Percentiles rank a stretch among this genome's conserved stretches.
Conservation (phyloP, 345 rosid species). For the Laguncularia racemosa region DNA sequence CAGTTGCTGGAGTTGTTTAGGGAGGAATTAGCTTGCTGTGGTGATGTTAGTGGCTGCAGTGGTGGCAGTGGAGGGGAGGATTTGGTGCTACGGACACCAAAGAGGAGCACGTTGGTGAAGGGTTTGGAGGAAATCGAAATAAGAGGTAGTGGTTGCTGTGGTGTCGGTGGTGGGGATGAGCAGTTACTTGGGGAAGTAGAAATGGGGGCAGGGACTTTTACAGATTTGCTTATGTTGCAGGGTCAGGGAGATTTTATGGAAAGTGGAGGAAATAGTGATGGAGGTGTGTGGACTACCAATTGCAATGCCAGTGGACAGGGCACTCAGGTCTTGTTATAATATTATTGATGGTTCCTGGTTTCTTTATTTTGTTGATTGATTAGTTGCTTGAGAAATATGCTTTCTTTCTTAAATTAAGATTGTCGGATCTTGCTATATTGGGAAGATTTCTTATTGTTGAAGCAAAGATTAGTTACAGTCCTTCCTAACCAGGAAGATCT, state of each 20-base stretch:
- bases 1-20: conserved; percentile 60
- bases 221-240: conserved; percentile 33
- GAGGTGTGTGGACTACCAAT: neutral
- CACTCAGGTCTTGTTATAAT: conserved; percentile 43
- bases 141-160: conserved; percentile 10
- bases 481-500: no score
- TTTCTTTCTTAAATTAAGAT: conserved; percentile 2
- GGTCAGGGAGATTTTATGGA: conserved; percentile 16
- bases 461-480: no score
- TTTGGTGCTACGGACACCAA: conserved; percentile 29
- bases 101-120: conserved; percentile 18
- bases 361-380: neutral
- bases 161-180: neutral
- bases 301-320: conserved; percentile 23
- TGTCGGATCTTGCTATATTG: no score
- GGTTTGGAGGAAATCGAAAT: conserved; percentile 4
- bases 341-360: neutral
- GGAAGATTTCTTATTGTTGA: no score
- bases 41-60: neutral
- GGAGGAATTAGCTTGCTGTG: conserved; percentile 11
- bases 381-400: neutral
- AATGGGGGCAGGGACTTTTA: conserved; percentile 23
- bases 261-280: conserved; percentile 13
- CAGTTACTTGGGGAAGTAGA: conserved; percentile 1
- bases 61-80: conserved; percentile 23